Percentiles rank a stretch among this genome's conserved stretches.
phyloP scores from a whole-genome alignment of 2,329 filamentous ascomycete genomes.

The Madurella fahalii region DNA sequence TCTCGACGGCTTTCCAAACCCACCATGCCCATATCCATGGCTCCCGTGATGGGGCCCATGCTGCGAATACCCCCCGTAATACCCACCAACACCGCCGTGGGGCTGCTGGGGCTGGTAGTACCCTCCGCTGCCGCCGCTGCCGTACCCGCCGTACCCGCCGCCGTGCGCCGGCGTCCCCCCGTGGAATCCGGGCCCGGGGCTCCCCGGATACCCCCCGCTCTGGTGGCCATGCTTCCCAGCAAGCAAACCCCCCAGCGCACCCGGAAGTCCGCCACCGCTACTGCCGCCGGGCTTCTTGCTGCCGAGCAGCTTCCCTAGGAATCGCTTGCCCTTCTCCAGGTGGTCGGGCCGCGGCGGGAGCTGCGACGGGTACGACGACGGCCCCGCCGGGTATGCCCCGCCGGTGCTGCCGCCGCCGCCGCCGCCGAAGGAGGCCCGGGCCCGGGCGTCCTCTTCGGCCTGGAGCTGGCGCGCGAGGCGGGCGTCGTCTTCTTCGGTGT shows the following conservation, averaged over 20 bases:
- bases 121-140: constrained; percentile 22
- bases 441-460: constrained; percentile 72
- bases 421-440: constrained; percentile 31
- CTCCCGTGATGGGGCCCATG: constrained; percentile 19
- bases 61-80: constrained; percentile 21
- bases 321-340: constrained; percentile 40
- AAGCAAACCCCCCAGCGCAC: constrained; percentile 9
- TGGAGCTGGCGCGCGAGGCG: constrained; percentile 72
- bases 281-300: constrained; percentile 42
- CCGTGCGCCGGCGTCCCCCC: constrained; percentile 28
- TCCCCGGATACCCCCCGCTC: constrained; percentile 23
- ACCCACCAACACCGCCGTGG: neutral
- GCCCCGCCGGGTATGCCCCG: constrained; percentile 21
- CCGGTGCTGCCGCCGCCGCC: constrained; percentile 33
- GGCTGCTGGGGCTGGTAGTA: constrained; percentile 21
- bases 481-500: constrained; percentile 59
- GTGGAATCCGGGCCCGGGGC: constrained; percentile 12
- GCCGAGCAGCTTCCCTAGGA: constrained; percentile 51
- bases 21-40: constrained; percentile 33
- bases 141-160: constrained; percentile 36
- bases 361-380: constrained; percentile 30
- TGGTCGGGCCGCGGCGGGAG: constrained; percentile 39
- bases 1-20: constrained; percentile 32
- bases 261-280: constrained; percentile 28
- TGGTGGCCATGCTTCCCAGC: neutral